These are phyloP conservation scores for Exophiala aquamarina DNA, from an alignment of 2,329 filamentous ascomycete genomes.

Conservation along the genomic window DNA sequence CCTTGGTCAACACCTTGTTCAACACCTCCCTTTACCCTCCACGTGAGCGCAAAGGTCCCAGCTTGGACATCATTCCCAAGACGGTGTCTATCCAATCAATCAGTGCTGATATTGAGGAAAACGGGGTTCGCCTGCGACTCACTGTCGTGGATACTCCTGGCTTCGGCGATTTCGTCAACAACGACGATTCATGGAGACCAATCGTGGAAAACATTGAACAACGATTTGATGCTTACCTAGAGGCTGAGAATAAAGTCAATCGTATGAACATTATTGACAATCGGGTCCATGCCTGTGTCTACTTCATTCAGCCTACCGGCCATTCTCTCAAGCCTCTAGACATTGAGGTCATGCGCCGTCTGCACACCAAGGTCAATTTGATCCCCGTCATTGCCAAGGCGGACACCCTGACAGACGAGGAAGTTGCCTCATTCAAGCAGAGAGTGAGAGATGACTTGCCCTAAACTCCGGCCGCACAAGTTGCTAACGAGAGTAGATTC, in stretches of 20 bases:
- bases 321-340: constrained; percentile 98
- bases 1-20: constrained; percentile 98
- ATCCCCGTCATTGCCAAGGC: constrained; percentile 99
- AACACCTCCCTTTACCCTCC: constrained; percentile 99
- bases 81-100: constrained; percentile 93
- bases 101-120: constrained; percentile 96
- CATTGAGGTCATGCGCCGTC: constrained; percentile 98
- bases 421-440: constrained; percentile 91
- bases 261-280: constrained; percentile 99
- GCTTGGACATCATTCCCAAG: constrained; percentile 97
- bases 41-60: constrained; percentile 96
- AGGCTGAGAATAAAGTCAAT: constrained; percentile 99
- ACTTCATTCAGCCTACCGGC: constrained; percentile 98
- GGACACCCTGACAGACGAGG: constrained; percentile 95
- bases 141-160: constrained; percentile 98
- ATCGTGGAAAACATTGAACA: constrained; percentile 99
- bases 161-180: constrained; percentile 99
- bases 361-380: constrained; percentile 99
- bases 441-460: constrained; percentile 65
- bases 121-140: constrained; percentile 90
- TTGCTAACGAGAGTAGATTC: constrained; percentile 64
- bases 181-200: constrained; percentile 98
- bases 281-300: constrained; percentile 97
- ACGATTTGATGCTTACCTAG: constrained; percentile 95
- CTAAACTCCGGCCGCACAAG: neutral